Evolutionary conservation across 1,284 basidiomycete genomes (phyloP), one percentile per base, ranked within the genome.

Genomic region (Sanghuangporus weigelae): DNA sequence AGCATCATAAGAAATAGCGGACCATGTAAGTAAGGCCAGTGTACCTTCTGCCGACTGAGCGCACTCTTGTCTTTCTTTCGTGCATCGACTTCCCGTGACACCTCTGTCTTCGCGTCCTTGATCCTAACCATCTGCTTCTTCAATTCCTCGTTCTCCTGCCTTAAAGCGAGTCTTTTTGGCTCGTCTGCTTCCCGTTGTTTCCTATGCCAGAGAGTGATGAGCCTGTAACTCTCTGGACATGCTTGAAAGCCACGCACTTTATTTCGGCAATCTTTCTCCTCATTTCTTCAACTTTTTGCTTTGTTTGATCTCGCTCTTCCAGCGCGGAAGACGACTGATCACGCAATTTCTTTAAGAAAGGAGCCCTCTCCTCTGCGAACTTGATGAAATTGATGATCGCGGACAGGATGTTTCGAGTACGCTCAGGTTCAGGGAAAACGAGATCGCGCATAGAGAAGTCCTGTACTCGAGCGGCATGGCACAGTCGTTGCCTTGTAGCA

Each of bases 371-470:
- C 67, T 90, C 86, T 35, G 86, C 87, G 73, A 96, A 96, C 74
- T 93, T 93, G 72, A 93, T 85, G 74, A 95, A 94, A 76, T 97
- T 97, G 78, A 96, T 89, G 67, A 97, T 89, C 0, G 90, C 94
- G 46, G 92, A 93, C 63, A 97, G 81, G 50, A 92, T 80, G 56
- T 82, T 79, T 14, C 87, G 79, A 0, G 93, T 90, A 26, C 93
- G 84, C 39, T 85, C 80, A 21, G 85, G 77, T 31, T 91, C 88
- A 1, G 94, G 94, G 54, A 80, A 80, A 56, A 81, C 80, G 8
- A 96, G 73, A 69, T 96, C 95, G 66, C 81, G 83, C 57, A 90
- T 78, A 66, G 81, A 86, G 73, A 96, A 95, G 72, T 89, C 86
- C 65, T 85, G 81, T 55, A 95, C 82, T 63, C 87, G 82, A n/a